Conservation (phyloP, 2,329 filamentous ascomycete genomes). For the Beauveria scarabaeidicola region DNA sequence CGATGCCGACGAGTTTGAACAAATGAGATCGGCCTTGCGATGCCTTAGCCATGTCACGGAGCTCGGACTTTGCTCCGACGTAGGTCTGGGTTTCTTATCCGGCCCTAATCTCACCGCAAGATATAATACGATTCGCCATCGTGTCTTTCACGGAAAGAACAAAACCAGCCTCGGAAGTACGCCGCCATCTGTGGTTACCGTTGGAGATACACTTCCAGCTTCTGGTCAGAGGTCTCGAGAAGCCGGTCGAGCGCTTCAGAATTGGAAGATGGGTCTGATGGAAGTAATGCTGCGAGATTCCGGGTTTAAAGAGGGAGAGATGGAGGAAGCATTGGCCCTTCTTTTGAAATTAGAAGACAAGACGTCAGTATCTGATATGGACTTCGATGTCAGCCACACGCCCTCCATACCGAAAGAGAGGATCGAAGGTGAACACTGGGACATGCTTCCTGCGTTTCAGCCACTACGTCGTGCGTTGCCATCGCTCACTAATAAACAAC, state of each 20-base stretch:
- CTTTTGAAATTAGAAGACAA: conserved; percentile 27
- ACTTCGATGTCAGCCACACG: conserved; percentile 25
- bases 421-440: neutral
- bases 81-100: conserved; percentile 57
- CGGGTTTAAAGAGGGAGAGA: conserved; percentile 23
- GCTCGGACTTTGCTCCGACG: conserved; percentile 59
- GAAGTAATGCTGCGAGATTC: conserved; percentile 30
- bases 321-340: conserved; percentile 26
- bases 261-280: conserved; percentile 24
- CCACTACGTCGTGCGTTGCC: neutral
- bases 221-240: neutral
- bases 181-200: neutral
- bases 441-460: neutral
- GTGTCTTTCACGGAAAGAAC: conserved; percentile 26
- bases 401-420: neutral
- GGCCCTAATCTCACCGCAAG: conserved; percentile 50
- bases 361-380: conserved; percentile 20
- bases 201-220: conserved; percentile 11
- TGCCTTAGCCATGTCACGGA: conserved; percentile 48
- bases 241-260: conserved; percentile 17
- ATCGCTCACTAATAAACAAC: neutral
- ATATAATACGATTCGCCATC: conserved; percentile 28
- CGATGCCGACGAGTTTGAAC: conserved; percentile 53
- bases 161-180: conserved; percentile 7
- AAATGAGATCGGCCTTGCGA: conserved; percentile 52